Evolutionary conservation across 495 filamentous ascomycete genomes (phyloP), one percentile per base, ranked within the genome.

Genomic region (Glonium stellatum): DNA sequence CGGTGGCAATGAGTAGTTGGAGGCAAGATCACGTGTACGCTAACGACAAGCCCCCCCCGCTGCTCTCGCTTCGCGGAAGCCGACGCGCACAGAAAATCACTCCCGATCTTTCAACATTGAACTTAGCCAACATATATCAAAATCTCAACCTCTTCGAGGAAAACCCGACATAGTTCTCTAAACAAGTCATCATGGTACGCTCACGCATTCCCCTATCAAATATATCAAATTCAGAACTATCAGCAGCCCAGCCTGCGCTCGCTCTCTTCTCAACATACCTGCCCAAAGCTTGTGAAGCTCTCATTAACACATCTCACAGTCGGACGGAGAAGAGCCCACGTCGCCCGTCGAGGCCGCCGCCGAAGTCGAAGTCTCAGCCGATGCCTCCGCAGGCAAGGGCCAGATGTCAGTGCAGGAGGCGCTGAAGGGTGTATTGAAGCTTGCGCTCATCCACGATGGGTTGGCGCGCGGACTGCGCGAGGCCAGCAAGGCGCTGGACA

Each of bases 371-470:
- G 89, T 95, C 72, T 81, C 84, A 75, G 90, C 87, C 75, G 88
- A 95, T 76, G 87, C 86, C 67, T 77, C 82, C 68, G 77, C 82
- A 70, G 76, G 79, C 72, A 87, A 88, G 73, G 91, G 92, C 70
- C 88, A 95, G 82, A 97, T 97, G 92, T 89, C 87, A 69, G 91
- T 97, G 70, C 87, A 96, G 67, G 93, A 97, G 67, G 95, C 93
- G 60, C 88, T 98, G 66, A 97, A 97, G 81, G 92, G 87, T 70
- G 93, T 96, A 64, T 84, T 98, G 64, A 96, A 96, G 82, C 85
- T 97, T 73, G 90, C 93, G 34, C 89, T 98, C 68, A 97, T 97
- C 86, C 92, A 98, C 85, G 95, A 98, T 75, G 93, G 93, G 74
- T 91, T 98, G 62, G 95, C 93, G 63, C 93, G 93, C 73, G 93